Evolutionary conservation across 2,329 filamentous ascomycete genomes (phyloP).

Genomic region (Trichophyton verrucosum): DNA sequence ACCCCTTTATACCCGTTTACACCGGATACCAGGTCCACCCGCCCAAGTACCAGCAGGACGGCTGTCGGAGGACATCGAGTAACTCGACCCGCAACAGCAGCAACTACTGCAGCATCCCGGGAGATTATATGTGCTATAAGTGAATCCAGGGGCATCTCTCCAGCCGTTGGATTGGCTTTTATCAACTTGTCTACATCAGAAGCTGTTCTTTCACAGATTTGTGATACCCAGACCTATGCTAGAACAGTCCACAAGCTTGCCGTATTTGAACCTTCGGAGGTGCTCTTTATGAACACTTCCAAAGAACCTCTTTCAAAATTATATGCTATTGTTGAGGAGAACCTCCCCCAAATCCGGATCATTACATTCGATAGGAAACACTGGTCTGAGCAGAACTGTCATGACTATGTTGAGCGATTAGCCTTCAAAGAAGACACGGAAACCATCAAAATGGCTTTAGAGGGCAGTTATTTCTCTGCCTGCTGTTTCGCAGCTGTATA

Average conservation of each 20-base stretch:
- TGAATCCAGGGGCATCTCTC: slow-evolving; percentile 76
- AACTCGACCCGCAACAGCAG: slow-evolving; percentile 40
- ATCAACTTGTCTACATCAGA: slow-evolving; percentile 78
- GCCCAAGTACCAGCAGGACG: slow-evolving; percentile 15
- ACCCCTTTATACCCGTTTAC: background rate
- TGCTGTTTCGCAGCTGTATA: slow-evolving; percentile 76
- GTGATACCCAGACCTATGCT: slow-evolving; percentile 84
- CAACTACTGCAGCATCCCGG: slow-evolving; percentile 47
- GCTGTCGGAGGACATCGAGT: slow-evolving; percentile 34
- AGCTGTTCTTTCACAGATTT: slow-evolving; percentile 76
- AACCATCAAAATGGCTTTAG: slow-evolving; percentile 63
- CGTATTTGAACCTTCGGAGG: slow-evolving; percentile 65
- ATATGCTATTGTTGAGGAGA: slow-evolving; percentile 60
- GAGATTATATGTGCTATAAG: slow-evolving; percentile 78
- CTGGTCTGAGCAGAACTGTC: slow-evolving; percentile 68
- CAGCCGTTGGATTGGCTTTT: slow-evolving; percentile 74
- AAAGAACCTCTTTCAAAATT: slow-evolving; percentile 61
- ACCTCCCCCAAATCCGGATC: slow-evolving; percentile 50
- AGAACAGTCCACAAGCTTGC: slow-evolving; percentile 76
- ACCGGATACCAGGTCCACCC: background rate
- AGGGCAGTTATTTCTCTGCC: slow-evolving; percentile 75
- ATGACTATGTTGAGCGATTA: slow-evolving; percentile 67
- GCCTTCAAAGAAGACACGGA: slow-evolving; percentile 70
- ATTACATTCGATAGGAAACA: slow-evolving; percentile 60
- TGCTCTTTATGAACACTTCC: slow-evolving; percentile 64